Conservation (phyloP, 2,329 filamentous ascomycete species). For the Byssochlamys sp. region DNA sequence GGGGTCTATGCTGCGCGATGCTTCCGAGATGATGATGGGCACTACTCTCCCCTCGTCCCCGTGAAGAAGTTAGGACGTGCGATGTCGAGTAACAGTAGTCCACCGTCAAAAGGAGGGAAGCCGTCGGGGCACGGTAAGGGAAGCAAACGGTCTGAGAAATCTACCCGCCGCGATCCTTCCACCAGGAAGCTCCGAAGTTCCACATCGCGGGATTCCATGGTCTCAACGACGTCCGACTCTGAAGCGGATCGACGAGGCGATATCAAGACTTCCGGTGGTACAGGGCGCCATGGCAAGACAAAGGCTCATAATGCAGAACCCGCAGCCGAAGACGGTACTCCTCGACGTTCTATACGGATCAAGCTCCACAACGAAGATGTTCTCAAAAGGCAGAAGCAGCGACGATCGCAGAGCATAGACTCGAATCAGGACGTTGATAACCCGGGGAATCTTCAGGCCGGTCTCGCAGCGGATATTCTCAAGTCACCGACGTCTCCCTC, state of each 20-base stretch:
- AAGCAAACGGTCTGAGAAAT: conserved; percentile 14
- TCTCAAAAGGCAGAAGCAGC: conserved; percentile 56
- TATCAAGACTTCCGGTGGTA: conserved; percentile 15
- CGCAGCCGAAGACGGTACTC: conserved; percentile 52
- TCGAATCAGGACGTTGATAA: conserved; percentile 17
- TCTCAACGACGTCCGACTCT: conserved; percentile 47
- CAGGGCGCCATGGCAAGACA: conserved; percentile 16
- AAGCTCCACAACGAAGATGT: conserved; percentile 74
- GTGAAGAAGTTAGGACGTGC: conserved; percentile 50
- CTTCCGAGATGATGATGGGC: conserved; percentile 70
- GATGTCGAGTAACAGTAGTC: conserved; percentile 5
- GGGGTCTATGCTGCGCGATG: conserved; percentile 72
- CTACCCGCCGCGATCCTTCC: conserved; percentile 19
- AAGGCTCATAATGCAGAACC: conserved; percentile 17
- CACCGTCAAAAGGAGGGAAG: conserved; percentile 12
- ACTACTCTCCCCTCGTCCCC: conserved; percentile 68
- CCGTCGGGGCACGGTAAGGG: conserved; percentile 14
- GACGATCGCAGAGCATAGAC: conserved; percentile 24
- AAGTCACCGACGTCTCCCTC: conserved; percentile 88
- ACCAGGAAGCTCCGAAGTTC: conserved; percentile 23
- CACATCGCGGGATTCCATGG: conserved; percentile 33
- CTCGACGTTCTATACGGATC: conserved; percentile 77
- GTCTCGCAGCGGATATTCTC: conserved; percentile 64
- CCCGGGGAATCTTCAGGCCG: conserved; percentile 20
- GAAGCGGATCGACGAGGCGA: conserved; percentile 35